phyloP scores from a whole-genome alignment of 306 rosid genomes.

The Benincasa hispida region DNA sequence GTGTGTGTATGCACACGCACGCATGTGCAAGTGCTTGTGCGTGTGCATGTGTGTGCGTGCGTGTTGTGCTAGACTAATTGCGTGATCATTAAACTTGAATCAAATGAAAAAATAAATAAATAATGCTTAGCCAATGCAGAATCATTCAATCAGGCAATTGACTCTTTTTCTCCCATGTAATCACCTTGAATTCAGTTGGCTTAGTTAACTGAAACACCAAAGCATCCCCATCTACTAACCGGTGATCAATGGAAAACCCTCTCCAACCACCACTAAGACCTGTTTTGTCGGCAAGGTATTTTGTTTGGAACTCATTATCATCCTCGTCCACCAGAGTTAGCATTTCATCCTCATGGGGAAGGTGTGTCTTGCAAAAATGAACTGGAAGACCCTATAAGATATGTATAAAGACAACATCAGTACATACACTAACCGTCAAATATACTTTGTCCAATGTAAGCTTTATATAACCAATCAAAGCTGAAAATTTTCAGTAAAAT shows the following conservation, averaged over 20 bases:
- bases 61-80: neutral
- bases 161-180: neutral
- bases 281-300: conserved; percentile 24
- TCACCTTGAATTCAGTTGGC: conserved; percentile 43
- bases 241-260: conserved; percentile 44
- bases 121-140: neutral
- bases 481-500: neutral
- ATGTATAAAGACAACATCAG: neutral
- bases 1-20: too few relatives aligned
- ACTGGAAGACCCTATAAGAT: conserved; percentile 29
- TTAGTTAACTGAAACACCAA: conserved; percentile 41
- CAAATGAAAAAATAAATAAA: neutral
- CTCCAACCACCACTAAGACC: conserved; percentile 55
- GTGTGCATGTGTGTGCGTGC: too few relatives aligned
- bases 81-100: neutral
- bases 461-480: neutral
- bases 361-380: conserved; percentile 32
- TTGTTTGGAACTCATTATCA: conserved; percentile 20
- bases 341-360: conserved; percentile 19
- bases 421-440: neutral
- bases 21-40: too few relatives aligned
- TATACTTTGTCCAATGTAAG: neutral
- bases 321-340: conserved; percentile 32
- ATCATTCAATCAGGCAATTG: neutral
- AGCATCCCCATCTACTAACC: conserved; percentile 54